Conservation (phyloP, 2,329 filamentous ascomycete genomes). For the Fusarium sp. region DNA sequence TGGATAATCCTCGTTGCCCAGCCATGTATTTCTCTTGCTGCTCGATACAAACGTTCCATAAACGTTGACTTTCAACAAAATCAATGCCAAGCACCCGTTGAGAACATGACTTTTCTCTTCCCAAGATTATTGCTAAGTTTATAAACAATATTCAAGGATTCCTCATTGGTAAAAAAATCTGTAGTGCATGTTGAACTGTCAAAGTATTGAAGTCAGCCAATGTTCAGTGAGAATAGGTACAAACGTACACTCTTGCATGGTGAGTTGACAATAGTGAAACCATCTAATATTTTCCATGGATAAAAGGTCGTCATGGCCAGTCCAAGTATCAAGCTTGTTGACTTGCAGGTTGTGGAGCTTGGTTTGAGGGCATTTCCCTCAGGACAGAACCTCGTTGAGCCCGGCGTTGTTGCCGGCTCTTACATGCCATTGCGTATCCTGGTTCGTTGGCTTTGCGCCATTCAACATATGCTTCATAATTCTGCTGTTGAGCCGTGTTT, state of each 20-base stretch:
- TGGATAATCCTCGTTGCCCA: background rate
- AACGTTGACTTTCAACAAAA: background rate
- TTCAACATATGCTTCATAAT: slow-evolving; percentile 60
- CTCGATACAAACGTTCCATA: background rate
- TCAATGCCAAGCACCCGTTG: background rate
- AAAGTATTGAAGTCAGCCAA: background rate
- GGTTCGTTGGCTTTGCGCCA: slow-evolving; percentile 59
- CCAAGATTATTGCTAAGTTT: background rate
- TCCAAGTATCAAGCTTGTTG: background rate
- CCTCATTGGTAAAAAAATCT: background rate
- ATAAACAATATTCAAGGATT: background rate
- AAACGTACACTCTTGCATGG: background rate
- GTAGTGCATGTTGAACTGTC: background rate
- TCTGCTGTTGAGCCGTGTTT: slow-evolving; percentile 54
- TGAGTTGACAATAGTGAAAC: background rate
- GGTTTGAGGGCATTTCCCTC: slow-evolving; percentile 6
- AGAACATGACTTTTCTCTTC: background rate
- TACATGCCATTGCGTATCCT: slow-evolving; percentile 58
- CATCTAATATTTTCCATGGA: no score
- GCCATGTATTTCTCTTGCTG: background rate
- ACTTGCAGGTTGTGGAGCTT: background rate
- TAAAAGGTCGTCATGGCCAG: background rate
- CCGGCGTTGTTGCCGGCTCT: slow-evolving; percentile 54
- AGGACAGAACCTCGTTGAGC: slow-evolving; percentile 41
- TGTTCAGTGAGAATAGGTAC: background rate